Evolutionary conservation across 2,329 filamentous ascomycete genomes (phyloP), one percentile per base, ranked within the genome.

Genomic region (Fusarium staphyleae): DNA sequence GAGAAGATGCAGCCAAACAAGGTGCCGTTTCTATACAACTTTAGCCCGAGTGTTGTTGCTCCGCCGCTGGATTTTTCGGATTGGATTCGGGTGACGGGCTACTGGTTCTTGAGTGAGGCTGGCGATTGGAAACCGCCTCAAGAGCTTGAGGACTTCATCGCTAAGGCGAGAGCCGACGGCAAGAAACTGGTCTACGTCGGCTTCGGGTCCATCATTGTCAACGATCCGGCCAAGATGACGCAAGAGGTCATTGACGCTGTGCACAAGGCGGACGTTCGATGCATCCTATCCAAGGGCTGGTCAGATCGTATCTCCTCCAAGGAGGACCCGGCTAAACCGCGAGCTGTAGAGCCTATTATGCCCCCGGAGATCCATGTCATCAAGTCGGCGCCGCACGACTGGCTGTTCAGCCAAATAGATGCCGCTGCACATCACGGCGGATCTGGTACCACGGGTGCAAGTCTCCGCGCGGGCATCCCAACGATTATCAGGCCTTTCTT

Each of bases 1-100:
- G 90, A 95, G 70, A 96, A 93, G 76, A 86, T 99, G 85, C 92
- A 97, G 75, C 88, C 90, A 2, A 96, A 97, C 77, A 96, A 96
- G 72, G 91, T 97, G n/a, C 95, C 95, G 0, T 99, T 99, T 74
- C 75, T 99, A 37, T 99, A 99, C 79, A 98, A 97, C 75, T 98
- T 97, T 72, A 96, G 91, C 49, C 91, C 93, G 1, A 89, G 86
- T 10, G 95, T 99, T 11, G 95, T 99, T n/a, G 86, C 90, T 2
- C 93, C 93, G 22, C 95, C 95, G 13, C 80, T 97, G 2, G 95
- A 99, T 75, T 99, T 93, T 75, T 93, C 91, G 34, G 95, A 98
- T 72, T 99, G 95, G 95, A 95, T 99, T 71, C 86, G 91, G 35
- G 91, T 98, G 7, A 98, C 95, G 0, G 95, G 95, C 0, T 98